Base-by-base conservation (phyloP, 495 filamentous ascomycete genomes). In the Neurospora sp. region DNA sequence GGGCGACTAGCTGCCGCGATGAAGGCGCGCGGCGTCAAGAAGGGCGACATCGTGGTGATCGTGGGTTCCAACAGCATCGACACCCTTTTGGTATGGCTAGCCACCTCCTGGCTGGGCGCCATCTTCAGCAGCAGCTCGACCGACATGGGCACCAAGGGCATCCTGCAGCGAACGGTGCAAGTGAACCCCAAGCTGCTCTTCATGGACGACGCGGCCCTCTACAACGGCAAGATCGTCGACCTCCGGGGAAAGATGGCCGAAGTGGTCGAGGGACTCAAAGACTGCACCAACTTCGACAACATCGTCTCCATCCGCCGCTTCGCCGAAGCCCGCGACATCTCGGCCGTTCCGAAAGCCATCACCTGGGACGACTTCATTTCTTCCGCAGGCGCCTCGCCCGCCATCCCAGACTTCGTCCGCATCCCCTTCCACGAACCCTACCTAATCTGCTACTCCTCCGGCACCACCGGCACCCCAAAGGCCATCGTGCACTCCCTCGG, bases 131-230 rank as follows among this genome's bases (percentile, higher is more conserved):
- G 87, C 69, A 89, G 86, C 66, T 91, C 89, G 37, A 94, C 92
- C 1, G 93, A 96, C 83, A 94, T 93, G 86, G 92, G 92, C 0
- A 88, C 89, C 41, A 89, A 90, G 76, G 93, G 92, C 0, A 88
- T 96, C 11, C 78, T 96, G 75, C 91, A 94, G 80, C 84, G 93
- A 35, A 81, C 92, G 71, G 80, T 89, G 66, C 92, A 94, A 82
- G 88, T 94, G 46, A 84, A 89, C 77, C 93, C 92, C 40, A 86
- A 86, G 79, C 82, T 86, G 75, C 81, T 96, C 37, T 94, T 96
- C 77, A 88, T 93, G 82, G 93, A 96, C 74, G 92, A 96, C 76
- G 86, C 84, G 18, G 87, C 92, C 2, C 82, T 94, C 23, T 96
- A 96, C 76, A 96, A 94, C 77, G 91, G 91, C 16, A 92, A 92